Conservation (phyloP, 108 stramenopile species). For the Pinguiococcus pyrenoidosus region DNA sequence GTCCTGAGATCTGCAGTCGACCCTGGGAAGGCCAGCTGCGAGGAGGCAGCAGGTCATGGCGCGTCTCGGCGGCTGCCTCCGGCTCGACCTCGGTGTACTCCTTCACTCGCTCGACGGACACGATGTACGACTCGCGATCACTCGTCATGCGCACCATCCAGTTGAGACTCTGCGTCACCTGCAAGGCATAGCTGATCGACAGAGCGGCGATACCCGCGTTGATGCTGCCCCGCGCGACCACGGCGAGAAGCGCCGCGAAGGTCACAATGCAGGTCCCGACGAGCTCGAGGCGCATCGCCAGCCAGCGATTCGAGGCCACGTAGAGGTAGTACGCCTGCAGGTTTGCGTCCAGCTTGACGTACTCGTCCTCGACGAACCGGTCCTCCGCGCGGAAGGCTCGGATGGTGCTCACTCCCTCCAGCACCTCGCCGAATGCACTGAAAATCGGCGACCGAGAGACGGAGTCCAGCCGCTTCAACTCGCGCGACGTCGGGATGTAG, state of each 20-base stretch:
- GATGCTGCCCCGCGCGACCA: slow-evolving; percentile 19
- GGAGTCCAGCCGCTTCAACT: slow-evolving; percentile 76
- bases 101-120: slow-evolving; percentile 69
- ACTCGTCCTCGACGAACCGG: slow-evolving; percentile 29
- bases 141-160: slow-evolving; percentile 81
- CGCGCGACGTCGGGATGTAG: slow-evolving; percentile 67
- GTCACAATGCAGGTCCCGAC: slow-evolving; percentile 61
- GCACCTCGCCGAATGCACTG: slow-evolving; percentile 64
- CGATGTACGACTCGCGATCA: slow-evolving; percentile 81
- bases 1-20: too few relatives aligned
- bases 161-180: slow-evolving; percentile 69
- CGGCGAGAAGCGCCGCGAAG: slow-evolving; percentile 51
- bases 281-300: slow-evolving; percentile 76
- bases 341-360: slow-evolving; percentile 5
- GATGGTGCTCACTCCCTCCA: slow-evolving; percentile 75
- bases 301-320: slow-evolving; percentile 78
- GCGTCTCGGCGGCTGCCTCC: slow-evolving; percentile 10
- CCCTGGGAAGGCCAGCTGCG: too few relatives aligned
- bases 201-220: slow-evolving; percentile 82
- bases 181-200: slow-evolving; percentile 69
- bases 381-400: slow-evolving; percentile 62
- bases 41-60: background rate
- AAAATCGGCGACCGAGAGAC: slow-evolving; percentile 67
- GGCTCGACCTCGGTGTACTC: slow-evolving; percentile 33
- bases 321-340: slow-evolving; percentile 57